Percentiles rank a stretch among this genome's conserved stretches.
These are phyloP conservation scores for Sporormia fimetaria DNA, from an alignment of 495 filamentous ascomycete genomes.

Conservation along the genomic window DNA sequence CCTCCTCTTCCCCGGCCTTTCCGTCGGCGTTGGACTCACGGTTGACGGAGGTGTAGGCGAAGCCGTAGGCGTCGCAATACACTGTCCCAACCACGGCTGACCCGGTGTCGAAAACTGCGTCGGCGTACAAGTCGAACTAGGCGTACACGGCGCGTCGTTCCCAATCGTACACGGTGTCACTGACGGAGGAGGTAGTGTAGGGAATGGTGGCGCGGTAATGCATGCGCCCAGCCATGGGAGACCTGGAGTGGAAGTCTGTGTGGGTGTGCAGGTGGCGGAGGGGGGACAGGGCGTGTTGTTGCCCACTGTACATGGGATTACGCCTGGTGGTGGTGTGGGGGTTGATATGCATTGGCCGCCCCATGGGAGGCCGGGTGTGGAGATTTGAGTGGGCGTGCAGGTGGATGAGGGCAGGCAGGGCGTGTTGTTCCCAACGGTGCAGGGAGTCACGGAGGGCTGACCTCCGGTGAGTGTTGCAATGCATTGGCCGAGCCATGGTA, in stretches of 20 bases:
- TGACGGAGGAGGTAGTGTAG: not conserved
- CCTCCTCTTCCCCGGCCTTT: not conserved
- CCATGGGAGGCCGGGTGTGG: not conserved
- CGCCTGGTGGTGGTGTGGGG: not conserved
- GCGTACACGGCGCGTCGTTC: not conserved
- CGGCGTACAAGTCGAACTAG: constrained; percentile 4
- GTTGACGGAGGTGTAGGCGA: constrained; percentile 2
- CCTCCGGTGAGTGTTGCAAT: constrained; percentile 13
- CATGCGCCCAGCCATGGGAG: not conserved
- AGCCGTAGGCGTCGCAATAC: constrained; percentile 2
- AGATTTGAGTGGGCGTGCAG: constrained; percentile 11
- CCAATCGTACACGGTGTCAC: no score
- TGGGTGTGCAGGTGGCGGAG: constrained; percentile 1
- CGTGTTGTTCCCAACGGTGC: constrained; percentile 10
- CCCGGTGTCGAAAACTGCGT: constrained; percentile 2
- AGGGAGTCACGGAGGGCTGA: constrained; percentile 2
- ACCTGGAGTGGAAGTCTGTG: constrained; percentile 2
- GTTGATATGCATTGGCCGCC: not conserved
- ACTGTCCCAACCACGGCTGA: constrained; percentile 7
- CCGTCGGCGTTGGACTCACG: not conserved
- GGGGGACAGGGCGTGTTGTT: not conserved
- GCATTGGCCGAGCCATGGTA: constrained; percentile 10
- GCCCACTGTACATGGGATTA: constrained; percentile 1
- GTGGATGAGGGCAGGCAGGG: constrained; percentile 2
- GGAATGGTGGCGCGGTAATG: not conserved